A percentile compares a stretch with the other conserved stretches of the same genome.
These are phyloP conservation scores for Malassezia cuniculi DNA, from an alignment of 1,284 basidiomycete species.

Conservation along the genomic window DNA sequence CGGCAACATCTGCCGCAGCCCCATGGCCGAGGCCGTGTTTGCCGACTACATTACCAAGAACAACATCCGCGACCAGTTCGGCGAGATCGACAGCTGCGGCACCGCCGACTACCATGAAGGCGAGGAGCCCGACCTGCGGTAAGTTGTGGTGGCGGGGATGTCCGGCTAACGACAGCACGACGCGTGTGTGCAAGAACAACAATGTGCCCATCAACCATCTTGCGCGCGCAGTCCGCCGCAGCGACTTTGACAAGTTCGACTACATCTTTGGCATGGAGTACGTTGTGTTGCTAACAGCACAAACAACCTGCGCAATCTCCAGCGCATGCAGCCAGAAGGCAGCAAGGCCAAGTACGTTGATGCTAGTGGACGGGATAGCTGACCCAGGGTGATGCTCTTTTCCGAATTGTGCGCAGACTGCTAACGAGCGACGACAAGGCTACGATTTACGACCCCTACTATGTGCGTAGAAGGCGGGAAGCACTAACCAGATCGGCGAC, in stretches of 20 bases:
- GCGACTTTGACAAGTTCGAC: constrained; percentile 47
- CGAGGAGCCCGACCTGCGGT: constrained; percentile 34
- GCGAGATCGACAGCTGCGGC: constrained; percentile 32
- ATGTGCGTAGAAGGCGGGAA: constrained; percentile 4
- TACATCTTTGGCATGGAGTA: constrained; percentile 49
- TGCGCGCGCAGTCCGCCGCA: constrained; percentile 43
- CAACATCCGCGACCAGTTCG: constrained; percentile 22
- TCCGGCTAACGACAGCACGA: constrained; percentile 45
- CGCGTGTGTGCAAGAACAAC: constrained; percentile 46
- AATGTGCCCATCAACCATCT: constrained; percentile 45
- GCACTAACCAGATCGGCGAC: constrained; percentile 7
- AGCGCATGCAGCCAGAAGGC: constrained; percentile 34
- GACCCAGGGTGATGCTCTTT: constrained; percentile 6
- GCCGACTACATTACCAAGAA: constrained; percentile 18
- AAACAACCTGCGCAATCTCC: constrained; percentile 46
- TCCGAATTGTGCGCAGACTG: constrained; percentile 8
- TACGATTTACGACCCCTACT: constrained; percentile 14
- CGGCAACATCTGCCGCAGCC: constrained; percentile 40
- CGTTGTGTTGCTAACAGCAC: constrained; percentile 9
- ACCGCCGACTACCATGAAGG: constrained; percentile 36
- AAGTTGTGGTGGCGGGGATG: constrained; percentile 2
- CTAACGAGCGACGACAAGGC: constrained; percentile 14
- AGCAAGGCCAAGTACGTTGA: constrained; percentile 21
- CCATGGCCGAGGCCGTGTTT: constrained; percentile 40
- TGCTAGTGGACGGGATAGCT: background rate